A percentile compares a stretch with the other conserved stretches of the same genome.
phyloP scores from a whole-genome alignment of 352 stramenopile species.

The Phytophthora aleatoria region DNA sequence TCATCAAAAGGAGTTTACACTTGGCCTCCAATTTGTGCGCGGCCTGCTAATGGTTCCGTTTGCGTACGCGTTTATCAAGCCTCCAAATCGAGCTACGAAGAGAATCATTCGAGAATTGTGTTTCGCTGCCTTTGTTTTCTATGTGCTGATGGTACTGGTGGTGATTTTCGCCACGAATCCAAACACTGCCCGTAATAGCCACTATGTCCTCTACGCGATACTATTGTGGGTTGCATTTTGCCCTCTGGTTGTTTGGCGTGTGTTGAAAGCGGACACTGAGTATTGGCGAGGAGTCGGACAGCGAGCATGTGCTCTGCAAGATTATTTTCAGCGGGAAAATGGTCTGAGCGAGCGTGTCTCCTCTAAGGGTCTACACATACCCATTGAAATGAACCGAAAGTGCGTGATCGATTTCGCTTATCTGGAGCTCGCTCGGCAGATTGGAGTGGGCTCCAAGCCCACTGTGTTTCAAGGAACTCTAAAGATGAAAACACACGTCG shows the following conservation, averaged over 20 bases:
- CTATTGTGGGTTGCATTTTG: conserved; percentile 30
- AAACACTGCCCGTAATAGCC: conserved; percentile 12
- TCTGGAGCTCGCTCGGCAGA: conserved; percentile 36
- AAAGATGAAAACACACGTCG: conserved; percentile 42
- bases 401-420: conserved; percentile 64
- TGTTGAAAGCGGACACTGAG: conserved; percentile 49
- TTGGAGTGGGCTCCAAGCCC: conserved; percentile 37
- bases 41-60: conserved; percentile 28
- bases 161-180: conserved; percentile 30
- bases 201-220: conserved; percentile 21
- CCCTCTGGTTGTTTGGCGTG: conserved; percentile 48
- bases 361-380: conserved; percentile 43
- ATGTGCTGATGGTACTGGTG: conserved; percentile 17
- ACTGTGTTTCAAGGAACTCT: conserved; percentile 42
- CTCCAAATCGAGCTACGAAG: conserved; percentile 36
- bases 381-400: conserved; percentile 63
- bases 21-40: conserved; percentile 21
- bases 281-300: conserved; percentile 53
- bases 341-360: conserved; percentile 41
- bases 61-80: conserved; percentile 41
- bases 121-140: conserved; percentile 25
- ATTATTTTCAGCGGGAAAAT: conserved; percentile 37
- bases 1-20: conserved; percentile 16
- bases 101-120: conserved; percentile 41
- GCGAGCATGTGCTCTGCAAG: conserved; percentile 33